phyloP scores from a whole-genome alignment of 352 stramenopile species.

The Phytophthora pistaciae region DNA sequence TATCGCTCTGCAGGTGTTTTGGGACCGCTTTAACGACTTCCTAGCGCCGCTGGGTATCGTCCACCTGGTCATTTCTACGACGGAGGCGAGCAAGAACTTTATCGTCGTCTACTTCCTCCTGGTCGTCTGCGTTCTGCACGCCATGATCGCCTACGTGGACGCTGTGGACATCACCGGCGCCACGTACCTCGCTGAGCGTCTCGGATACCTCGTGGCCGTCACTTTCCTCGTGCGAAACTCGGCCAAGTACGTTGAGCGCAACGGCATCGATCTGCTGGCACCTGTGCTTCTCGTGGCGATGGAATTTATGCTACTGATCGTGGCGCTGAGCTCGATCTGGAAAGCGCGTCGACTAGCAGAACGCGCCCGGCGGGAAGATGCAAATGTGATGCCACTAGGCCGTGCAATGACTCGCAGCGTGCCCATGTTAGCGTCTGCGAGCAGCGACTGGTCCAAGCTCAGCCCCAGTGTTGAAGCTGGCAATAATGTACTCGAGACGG shows the following conservation, averaged over 20 bases:
- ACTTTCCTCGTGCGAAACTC: conserved; percentile 27
- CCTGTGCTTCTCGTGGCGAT: conserved; percentile 32
- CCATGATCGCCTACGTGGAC: conserved; percentile 39
- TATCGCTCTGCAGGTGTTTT: conserved; percentile 42
- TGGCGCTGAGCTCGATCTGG: conserved; percentile 25
- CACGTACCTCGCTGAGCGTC: conserved; percentile 29
- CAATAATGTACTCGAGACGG: neutral
- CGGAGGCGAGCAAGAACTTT: conserved; percentile 29
- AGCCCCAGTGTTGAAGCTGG: conserved; percentile 14
- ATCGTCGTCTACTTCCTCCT: conserved; percentile 40
- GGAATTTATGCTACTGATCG: conserved; percentile 24
- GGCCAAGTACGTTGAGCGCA: conserved; percentile 28
- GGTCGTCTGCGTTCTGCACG: conserved; percentile 37
- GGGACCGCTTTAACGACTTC: conserved; percentile 46
- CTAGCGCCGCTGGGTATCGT: conserved; percentile 36
- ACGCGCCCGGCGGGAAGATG: conserved; percentile 7
- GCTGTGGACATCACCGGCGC: conserved; percentile 34
- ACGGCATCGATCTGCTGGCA: conserved; percentile 31
- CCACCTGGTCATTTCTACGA: conserved; percentile 38
- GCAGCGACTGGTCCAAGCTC: conserved; percentile 17
- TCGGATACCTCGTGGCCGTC: conserved; percentile 41
- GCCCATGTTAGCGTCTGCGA: conserved; percentile 27
- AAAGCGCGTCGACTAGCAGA: neutral
- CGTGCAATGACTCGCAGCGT: conserved; percentile 24
- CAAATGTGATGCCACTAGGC: neutral